Evolutionary conservation across 257 asterid genomes (phyloP).

Genomic region (Fraxinus excelsior): DNA sequence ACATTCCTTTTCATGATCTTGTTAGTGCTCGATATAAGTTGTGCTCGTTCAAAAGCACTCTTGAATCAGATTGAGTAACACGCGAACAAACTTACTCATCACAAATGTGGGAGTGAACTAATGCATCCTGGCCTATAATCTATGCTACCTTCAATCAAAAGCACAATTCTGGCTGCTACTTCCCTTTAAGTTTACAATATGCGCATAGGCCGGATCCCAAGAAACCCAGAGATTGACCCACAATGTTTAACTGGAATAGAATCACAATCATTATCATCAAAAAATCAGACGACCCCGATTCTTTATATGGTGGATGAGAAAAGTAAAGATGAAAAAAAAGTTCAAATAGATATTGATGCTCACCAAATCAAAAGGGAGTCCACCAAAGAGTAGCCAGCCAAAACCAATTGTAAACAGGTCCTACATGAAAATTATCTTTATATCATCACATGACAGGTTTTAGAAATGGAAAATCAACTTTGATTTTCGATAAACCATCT

Average conservation of each 20-base stretch:
- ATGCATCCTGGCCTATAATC: no score
- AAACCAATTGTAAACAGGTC: constrained; percentile 30
- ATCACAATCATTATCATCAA: neutral
- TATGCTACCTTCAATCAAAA: no score
- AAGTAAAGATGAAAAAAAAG: neutral
- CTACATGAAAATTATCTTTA: constrained; percentile 4
- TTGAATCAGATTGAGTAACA: no score
- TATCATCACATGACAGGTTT: neutral
- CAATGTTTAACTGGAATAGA: constrained; percentile 24
- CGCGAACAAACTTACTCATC: no score
- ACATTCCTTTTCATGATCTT: no score
- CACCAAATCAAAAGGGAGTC: constrained; percentile 32
- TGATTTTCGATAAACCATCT: no score
- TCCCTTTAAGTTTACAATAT: constrained; percentile 24
- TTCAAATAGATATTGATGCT: neutral
- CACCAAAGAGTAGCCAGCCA: constrained; percentile 30
- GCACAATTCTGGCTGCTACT: neutral
- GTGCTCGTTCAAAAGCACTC: no score
- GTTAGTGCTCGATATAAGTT: no score
- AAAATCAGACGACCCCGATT: neutral
- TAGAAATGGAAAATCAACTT: neutral
- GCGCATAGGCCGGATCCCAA: constrained; percentile 31
- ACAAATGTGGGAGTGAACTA: no score
- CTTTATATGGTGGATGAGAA: neutral
- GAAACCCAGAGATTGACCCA: constrained; percentile 28